A percentile compares a stretch with the other conserved stretches of the same genome.
These are phyloP conservation scores for Warburgia ugandensis DNA, from an alignment of 164 flowering plant species.

Conservation along the genomic window DNA sequence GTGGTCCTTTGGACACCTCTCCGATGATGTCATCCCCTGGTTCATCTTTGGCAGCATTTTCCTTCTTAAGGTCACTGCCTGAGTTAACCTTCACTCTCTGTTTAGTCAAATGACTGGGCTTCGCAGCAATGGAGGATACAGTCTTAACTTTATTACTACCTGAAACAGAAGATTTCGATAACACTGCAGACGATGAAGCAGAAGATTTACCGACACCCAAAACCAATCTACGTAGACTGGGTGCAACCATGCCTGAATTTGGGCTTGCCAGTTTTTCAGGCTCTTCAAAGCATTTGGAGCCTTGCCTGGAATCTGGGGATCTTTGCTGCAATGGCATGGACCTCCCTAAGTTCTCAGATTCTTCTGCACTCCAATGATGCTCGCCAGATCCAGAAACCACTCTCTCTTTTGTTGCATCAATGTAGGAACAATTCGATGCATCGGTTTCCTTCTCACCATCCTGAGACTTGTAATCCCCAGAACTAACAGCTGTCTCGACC, in stretches of 20 bases:
- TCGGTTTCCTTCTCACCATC: conserved; percentile 23
- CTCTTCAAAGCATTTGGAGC: conserved; percentile 26
- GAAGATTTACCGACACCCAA: conserved; percentile 40
- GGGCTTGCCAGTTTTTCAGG: conserved; percentile 18
- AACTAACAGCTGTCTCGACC: conserved; percentile 10
- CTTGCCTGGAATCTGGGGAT: conserved; percentile 33
- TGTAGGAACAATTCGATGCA: conserved; percentile 17
- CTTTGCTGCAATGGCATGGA: conserved; percentile 19
- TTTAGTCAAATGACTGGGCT: conserved; percentile 20
- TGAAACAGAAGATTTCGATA: conserved; percentile 29
- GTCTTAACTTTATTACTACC: conserved; percentile 20
- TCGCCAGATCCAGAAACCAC: conserved; percentile 13
- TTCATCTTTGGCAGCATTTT: conserved; percentile 16
- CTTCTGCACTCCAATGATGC: conserved; percentile 18
- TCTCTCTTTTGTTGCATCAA: conserved; percentile 19
- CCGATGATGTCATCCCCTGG: conserved; percentile 31
- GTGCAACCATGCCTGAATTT: conserved; percentile 14
- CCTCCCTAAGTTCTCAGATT: conserved; percentile 23
- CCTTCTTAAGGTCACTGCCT: conserved; percentile 31
- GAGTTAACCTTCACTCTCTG: conserved; percentile 24
- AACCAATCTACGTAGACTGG: conserved; percentile 35
- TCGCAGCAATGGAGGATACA: conserved; percentile 14
- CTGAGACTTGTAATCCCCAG: conserved; percentile 23
- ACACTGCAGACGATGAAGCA: conserved; percentile 20
- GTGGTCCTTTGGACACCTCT: conserved; percentile 23